Base-by-base conservation (phyloP, 2,329 filamentous ascomycete species). In the Akanthomyces dipterigenus region DNA sequence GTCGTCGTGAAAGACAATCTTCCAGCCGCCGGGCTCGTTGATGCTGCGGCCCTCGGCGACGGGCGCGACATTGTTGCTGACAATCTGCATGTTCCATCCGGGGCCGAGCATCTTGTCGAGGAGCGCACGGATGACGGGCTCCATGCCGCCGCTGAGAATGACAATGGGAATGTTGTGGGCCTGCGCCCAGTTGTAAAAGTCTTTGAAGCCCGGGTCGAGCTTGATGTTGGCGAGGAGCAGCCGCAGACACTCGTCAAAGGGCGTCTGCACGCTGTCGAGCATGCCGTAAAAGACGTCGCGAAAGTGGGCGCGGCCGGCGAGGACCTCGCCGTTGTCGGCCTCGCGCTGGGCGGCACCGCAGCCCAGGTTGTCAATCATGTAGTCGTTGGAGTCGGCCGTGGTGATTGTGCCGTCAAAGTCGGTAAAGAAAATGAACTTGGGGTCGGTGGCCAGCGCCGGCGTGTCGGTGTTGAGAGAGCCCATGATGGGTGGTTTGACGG, bases 381-480 rank as follows among this genome's bases (percentile, higher is more conserved):
- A 84, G 75, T 85, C 84, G 72, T 87, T 88, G 72, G 80, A 83
- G 75, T 88, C 85, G 69, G 83, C 79, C 60, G 81, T 82, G 54
- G 93, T 97, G 73, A 97, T 93, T 59, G 93, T 98, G 70, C 95
- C 95, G 76, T 99, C 95, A 73, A 98, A 98, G 78, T 99, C 95
- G 68, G 93, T 96, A 81, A 98, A 98, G 84, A 99, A 97, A 80
- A 99, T 93, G 80, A 91, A 90, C 77, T 91, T 89, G 56, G 93
- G 93, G 73, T 89, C 86, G 62, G 80, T 86, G 69, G 79, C 79
- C 73, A 88, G 77, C 49, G 85, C 85, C 61, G 84, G 84, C 28
- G 84, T 82, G 53, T 78, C 73, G 62, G 69, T 72, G 48, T 69
- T 64, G 28, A 71, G 64, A 60, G 77, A 78, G 59, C 76, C 77